Evolutionary conservation across 1,284 basidiomycete species (phyloP).

Genomic region (Pseudozyma sp.): DNA sequence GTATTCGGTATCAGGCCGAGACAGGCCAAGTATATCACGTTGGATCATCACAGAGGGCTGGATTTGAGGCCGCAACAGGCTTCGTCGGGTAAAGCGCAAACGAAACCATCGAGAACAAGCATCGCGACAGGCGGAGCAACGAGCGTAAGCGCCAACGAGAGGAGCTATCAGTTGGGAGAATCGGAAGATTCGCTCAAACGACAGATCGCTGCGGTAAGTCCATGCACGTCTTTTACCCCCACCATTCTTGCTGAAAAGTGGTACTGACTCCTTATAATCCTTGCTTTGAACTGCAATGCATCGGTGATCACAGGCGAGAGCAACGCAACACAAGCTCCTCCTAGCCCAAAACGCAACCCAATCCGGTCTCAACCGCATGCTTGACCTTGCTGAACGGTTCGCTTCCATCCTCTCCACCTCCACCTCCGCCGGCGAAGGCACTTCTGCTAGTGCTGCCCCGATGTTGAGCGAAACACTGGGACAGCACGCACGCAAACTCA

Average conservation of each 20-base stretch:
- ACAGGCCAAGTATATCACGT: constrained; percentile 61
- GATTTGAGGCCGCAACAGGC: constrained; percentile 51
- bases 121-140: constrained; percentile 9
- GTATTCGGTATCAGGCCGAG: constrained; percentile 63
- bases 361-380: constrained; percentile 30
- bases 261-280: too few species aligned
- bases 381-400: constrained; percentile 32
- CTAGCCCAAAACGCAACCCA: constrained; percentile 34
- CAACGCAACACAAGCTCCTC: constrained; percentile 46
- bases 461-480: constrained; percentile 29
- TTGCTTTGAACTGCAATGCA: too few species aligned
- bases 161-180: constrained; percentile 48
- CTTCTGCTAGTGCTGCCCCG: constrained; percentile 6
- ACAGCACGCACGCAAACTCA: constrained; percentile 48
- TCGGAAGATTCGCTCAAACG: constrained; percentile 50
- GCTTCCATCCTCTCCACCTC: constrained; percentile 22
- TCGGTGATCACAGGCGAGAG: constrained; percentile 41
- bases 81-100: constrained; percentile 3
- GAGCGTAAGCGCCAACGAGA: constrained; percentile 31
- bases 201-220: constrained; percentile 48
- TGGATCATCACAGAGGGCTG: constrained; percentile 65
- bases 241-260: too few species aligned
- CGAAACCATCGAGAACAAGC: constrained; percentile 20
- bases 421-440: neutral
- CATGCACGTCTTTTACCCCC: too few species aligned